phyloP scores from a whole-genome alignment of 108 stramenopile species.

The Conticribra guillardii region DNA sequence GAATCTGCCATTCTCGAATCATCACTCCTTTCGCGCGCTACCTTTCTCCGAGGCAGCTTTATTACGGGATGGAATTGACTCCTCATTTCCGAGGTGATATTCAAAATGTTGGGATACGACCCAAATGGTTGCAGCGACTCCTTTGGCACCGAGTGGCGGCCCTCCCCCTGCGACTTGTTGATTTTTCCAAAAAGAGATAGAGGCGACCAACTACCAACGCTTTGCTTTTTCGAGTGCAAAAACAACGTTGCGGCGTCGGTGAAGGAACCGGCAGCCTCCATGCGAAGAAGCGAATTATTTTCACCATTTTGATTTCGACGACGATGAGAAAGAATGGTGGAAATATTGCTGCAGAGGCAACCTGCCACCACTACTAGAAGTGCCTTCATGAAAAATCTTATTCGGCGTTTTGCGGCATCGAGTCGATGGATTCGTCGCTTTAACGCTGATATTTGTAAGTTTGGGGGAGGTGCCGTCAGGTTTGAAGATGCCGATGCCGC shows the following conservation, averaged over 20 bases:
- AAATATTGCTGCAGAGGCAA: constrained; percentile 9
- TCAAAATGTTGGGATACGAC: constrained; percentile 68
- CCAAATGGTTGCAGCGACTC: constrained; percentile 54
- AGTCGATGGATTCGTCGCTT: constrained; percentile 12
- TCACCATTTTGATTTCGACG: constrained; percentile 6
- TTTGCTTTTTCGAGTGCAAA: neutral
- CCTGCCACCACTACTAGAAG: constrained; percentile 1
- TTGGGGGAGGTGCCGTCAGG: neutral
- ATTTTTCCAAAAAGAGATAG: neutral
- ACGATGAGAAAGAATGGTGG: neutral
- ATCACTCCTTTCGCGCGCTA: no score
- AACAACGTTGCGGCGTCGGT: no score
- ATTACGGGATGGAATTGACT: constrained; percentile 71
- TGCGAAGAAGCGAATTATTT: no score
- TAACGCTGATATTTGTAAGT: neutral
- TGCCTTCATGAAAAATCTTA: constrained; percentile 11
- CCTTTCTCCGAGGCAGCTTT: constrained; percentile 46
- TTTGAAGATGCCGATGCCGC: neutral
- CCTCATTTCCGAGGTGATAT: constrained; percentile 59
- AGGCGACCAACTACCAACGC: neutral
- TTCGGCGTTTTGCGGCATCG: constrained; percentile 12
- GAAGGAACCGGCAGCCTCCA: no score
- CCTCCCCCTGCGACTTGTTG: neutral
- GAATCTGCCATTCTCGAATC: no score
- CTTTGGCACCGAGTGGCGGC: constrained; percentile 17